These are phyloP conservation scores for Ricinus communis DNA, from an alignment of 345 rosid species.

Conservation along the genomic window DNA sequence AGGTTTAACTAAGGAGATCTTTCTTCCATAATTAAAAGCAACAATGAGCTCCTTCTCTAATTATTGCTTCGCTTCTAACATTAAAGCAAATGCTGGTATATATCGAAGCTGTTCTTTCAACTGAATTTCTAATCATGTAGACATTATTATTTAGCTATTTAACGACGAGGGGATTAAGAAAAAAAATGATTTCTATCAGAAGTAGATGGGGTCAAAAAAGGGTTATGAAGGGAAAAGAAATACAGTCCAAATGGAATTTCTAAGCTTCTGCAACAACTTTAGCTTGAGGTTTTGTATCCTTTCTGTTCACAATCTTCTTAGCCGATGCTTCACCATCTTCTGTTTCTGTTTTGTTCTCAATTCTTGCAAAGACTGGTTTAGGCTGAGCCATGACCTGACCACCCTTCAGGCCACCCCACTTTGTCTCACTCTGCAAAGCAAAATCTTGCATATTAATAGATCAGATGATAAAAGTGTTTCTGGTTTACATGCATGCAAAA, in stretches of 20 bases:
- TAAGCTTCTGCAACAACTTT: slow-evolving; percentile 51
- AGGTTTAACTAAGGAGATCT: too few species aligned
- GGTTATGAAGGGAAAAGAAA: neutral
- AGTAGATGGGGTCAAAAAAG: too few species aligned
- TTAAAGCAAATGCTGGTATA: too few species aligned
- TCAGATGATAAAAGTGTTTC: neutral
- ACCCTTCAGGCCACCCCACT: slow-evolving; percentile 87
- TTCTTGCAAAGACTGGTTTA: slow-evolving; percentile 75
- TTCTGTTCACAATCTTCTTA: slow-evolving; percentile 42
- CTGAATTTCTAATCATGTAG: too few species aligned
- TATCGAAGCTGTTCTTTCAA: too few species aligned
- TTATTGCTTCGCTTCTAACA: too few species aligned
- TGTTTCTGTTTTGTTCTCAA: slow-evolving; percentile 45
- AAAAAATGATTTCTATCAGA: too few species aligned
- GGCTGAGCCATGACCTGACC: slow-evolving; percentile 89
- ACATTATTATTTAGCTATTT: too few species aligned
- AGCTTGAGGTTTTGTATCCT: slow-evolving; percentile 41
- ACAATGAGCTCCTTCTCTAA: too few species aligned
- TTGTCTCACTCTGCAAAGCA: slow-evolving; percentile 54
- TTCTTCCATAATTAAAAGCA: neutral
- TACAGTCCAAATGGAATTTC: neutral
- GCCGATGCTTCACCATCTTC: slow-evolving; percentile 32
- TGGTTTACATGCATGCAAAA: neutral
- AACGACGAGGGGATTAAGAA: too few species aligned
- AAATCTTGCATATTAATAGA: slow-evolving; percentile 1